Base-by-base conservation (phyloP, 768 basidiomycete genomes). In the Podaxis sp. region DNA sequence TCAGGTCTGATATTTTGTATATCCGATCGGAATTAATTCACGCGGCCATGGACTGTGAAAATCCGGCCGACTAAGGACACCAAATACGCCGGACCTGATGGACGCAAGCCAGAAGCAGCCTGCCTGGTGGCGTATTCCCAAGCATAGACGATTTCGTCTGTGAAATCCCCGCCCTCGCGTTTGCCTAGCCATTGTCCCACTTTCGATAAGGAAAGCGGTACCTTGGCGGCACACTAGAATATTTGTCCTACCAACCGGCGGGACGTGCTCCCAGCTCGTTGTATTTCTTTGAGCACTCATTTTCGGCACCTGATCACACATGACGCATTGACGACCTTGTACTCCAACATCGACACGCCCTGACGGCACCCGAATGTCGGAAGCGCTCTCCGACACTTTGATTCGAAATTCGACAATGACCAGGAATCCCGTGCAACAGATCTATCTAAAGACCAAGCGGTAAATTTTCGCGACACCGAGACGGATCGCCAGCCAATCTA, bases 241-340 rank as follows among this genome's bases (percentile, higher is more conserved):
- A 7, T 41, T 22, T 40, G 4, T 28, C 38, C 36, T 50, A 30
- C 30, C 57, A 58, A 58, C 59, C 50, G n/a, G n/a, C 59, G 28
- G 36, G 30, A 46, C 33, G 7, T 53, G 22, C 57, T 60, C 59
- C 28, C 59, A 60, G 38, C 51, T 22, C 33, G 51, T 60, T 53
- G 59, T 60, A 60, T 60, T 60, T 53, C 51, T 33, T 40, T 60
- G 51, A 52, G 36, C 20, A 60, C 17, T 52, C n/a, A 6, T 10
- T 30, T 4, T 44, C 11, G 8, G 15, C 38, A 57, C 41, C 22
- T 6, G n/a, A 49, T 22, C 20, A 28, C 22, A 52, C 24, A 60
- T 40, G 37, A 20, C 17, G 36, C 20, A 17, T 60, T 53, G 26
- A 17, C 51, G 26, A 59, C 58, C 58, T 59, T 59, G 58, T 59